Percentiles rank a stretch among this genome's conserved stretches.
phyloP scores from a whole-genome alignment of 2,329 filamentous ascomycete genomes.

The Chaetomium strumarium region DNA sequence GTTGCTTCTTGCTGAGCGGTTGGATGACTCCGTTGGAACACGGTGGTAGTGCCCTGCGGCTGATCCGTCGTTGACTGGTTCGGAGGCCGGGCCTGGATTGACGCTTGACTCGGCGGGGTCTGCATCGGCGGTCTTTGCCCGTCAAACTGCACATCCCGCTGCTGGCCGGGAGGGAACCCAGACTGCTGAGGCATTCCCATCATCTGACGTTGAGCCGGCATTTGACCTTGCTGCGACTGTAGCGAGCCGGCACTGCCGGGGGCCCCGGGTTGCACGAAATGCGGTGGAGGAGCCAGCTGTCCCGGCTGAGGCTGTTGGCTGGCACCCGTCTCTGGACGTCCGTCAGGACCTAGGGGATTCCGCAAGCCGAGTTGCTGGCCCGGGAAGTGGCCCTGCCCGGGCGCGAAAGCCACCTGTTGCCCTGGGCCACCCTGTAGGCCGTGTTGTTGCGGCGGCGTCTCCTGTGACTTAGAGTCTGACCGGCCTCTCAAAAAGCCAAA shows the following conservation, averaged over 20 bases:
- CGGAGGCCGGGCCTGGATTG: constrained; percentile 3
- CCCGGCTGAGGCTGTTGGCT: constrained; percentile 16
- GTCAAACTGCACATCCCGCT: background rate
- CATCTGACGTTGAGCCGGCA: constrained; percentile 4
- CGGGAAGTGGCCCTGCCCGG: constrained; percentile 13
- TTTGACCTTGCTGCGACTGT: constrained; percentile 7
- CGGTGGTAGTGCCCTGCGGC: constrained; percentile 4
- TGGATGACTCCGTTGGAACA: constrained; percentile 9
- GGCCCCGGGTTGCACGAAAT: constrained; percentile 7
- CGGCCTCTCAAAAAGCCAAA: constrained; percentile 21
- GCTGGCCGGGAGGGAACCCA: constrained; percentile 1
- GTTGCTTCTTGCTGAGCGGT: constrained; percentile 8
- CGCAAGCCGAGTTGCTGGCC: constrained; percentile 19
- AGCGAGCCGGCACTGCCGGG: constrained; percentile 2
- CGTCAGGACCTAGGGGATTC: constrained; percentile 20
- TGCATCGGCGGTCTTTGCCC: constrained; percentile 5
- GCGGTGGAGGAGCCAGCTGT: constrained; percentile 15
- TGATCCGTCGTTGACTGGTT: background rate
- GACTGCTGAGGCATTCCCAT: constrained; percentile 3
- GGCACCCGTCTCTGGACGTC: constrained; percentile 13
- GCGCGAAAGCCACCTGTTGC: constrained; percentile 8
- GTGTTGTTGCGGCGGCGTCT: constrained; percentile 10
- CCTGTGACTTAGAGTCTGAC: constrained; percentile 17
- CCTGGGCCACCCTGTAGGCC: constrained; percentile 3
- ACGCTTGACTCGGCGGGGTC: constrained; percentile 8